Conservation (phyloP, 768 basidiomycete genomes). For the Lactifluus subvellereus region DNA sequence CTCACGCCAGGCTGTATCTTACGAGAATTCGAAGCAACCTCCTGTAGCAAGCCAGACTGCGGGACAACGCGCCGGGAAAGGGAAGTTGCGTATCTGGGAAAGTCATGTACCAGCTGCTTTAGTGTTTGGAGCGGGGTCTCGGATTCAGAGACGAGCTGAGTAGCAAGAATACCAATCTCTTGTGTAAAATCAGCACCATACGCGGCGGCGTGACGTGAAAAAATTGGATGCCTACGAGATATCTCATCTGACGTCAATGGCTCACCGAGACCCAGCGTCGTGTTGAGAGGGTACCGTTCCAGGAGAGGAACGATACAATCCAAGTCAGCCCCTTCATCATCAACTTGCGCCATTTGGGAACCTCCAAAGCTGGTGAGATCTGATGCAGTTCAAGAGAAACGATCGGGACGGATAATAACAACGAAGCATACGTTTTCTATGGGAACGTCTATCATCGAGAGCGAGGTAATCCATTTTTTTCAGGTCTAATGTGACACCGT, state of each 20-base stretch:
- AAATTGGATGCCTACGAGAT: constrained; percentile 14
- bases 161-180: constrained; percentile 68
- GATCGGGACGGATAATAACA: background rate
- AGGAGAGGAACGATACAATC: constrained; percentile 23
- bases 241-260: constrained; percentile 52
- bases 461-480: constrained; percentile 98
- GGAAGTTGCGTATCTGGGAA: constrained; percentile 77
- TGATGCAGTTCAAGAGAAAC: background rate
- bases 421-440: constrained; percentile 25
- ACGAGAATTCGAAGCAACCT: constrained; percentile 52
- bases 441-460: constrained; percentile 71
- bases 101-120: constrained; percentile 72
- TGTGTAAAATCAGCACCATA: constrained; percentile 34
- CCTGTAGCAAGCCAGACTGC: constrained; percentile 44
- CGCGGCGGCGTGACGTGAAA: constrained; percentile 26
- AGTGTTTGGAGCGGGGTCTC: constrained; percentile 48
- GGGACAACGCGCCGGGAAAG: constrained; percentile 64
- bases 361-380: constrained; percentile 13
- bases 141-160: constrained; percentile 68
- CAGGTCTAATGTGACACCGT: constrained; percentile 85
- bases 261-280: constrained; percentile 37
- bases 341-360: background rate
- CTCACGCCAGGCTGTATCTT: constrained; percentile 49
- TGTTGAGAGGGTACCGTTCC: constrained; percentile 32
- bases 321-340: constrained; percentile 14